phyloP scores from a whole-genome alignment of 129 eudicot species.

The Escallonia rubra region DNA sequence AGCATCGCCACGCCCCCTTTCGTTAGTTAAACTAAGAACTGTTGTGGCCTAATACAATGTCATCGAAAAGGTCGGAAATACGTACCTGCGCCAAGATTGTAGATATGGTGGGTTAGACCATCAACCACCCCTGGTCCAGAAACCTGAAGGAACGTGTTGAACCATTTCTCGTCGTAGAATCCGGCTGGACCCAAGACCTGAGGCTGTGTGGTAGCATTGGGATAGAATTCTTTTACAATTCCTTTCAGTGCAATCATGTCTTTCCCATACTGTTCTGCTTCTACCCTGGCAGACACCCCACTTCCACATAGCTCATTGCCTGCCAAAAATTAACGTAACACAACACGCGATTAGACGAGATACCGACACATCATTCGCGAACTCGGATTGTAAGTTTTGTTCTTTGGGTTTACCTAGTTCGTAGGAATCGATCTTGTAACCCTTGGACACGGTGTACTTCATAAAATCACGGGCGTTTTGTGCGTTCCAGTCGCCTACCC shows the following conservation, averaged over 20 bases:
- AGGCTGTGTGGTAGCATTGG: slow-evolving; percentile 29
- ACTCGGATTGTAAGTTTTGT: too few species aligned
- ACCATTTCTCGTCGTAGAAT: slow-evolving; percentile 59
- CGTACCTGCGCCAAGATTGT: slow-evolving; percentile 81
- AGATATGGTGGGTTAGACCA: slow-evolving; percentile 62
- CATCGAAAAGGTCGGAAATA: too few species aligned
- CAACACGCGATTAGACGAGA: not conserved
- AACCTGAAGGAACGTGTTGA: slow-evolving; percentile 31
- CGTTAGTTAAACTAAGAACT: too few species aligned
- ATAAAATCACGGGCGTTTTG: slow-evolving; percentile 47
- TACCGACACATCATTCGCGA: too few species aligned
- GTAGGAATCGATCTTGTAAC: slow-evolving; percentile 58
- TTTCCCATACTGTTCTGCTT: slow-evolving; percentile 48
- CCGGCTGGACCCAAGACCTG: slow-evolving; percentile 71
- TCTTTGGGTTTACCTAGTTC: slow-evolving; percentile 43
- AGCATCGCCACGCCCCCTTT: too few species aligned
- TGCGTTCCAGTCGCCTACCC: slow-evolving; percentile 52
- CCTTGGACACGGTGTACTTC: slow-evolving; percentile 41
- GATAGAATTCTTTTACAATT: slow-evolving; percentile 41
- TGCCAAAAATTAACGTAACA: not conserved
- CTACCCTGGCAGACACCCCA: slow-evolving; percentile 47
- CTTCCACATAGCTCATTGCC: slow-evolving; percentile 68
- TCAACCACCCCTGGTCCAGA: slow-evolving; percentile 41
- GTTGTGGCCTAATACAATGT: too few species aligned
- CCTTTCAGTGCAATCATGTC: slow-evolving; percentile 43